phyloP scores from a whole-genome alignment of 805 yeast species.

The Candida chauliodis region DNA sequence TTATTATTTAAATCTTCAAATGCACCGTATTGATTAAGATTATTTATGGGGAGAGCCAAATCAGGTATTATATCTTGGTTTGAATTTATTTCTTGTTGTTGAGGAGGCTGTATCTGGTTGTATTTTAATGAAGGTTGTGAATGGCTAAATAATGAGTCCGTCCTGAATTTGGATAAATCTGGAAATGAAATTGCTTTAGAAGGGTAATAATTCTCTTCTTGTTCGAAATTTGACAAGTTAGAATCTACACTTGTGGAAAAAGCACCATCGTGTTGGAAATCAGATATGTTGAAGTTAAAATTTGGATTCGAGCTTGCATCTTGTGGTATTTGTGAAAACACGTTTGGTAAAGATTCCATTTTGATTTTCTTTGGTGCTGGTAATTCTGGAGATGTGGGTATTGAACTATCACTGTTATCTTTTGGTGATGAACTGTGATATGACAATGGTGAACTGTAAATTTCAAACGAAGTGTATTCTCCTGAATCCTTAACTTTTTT shows the following conservation, averaged over 20 bases:
- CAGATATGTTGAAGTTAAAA: neutral
- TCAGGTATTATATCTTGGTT: neutral
- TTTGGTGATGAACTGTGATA: neutral
- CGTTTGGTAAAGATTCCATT: neutral
- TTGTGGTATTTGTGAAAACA: neutral
- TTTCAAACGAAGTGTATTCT: slow-evolving; percentile 13
- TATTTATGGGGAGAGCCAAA: neutral
- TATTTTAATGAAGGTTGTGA: slow-evolving; percentile 5
- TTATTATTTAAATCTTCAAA: slow-evolving; percentile 5
- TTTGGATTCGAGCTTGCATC: neutral
- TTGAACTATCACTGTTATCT: neutral
- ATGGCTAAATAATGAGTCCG: slow-evolving; percentile 7
- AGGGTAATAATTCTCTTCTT: neutral
- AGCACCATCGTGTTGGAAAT: neutral
- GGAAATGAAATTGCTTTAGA: slow-evolving; percentile 9
- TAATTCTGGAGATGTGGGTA: slow-evolving; percentile 7
- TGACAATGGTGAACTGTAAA: slow-evolving; percentile 4
- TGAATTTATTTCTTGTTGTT: slow-evolving; percentile 2
- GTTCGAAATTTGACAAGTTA: slow-evolving; percentile 1
- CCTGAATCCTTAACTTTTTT: slow-evolving; percentile 26
- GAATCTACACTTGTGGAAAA: neutral
- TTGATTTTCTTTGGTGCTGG: neutral
- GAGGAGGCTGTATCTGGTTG: neutral
- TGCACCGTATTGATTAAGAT: neutral
- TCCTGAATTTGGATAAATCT: slow-evolving; percentile 7